Evolutionary conservation across 148 eudicot genomes (phyloP).

Genomic region (Rhododendron vialii): DNA sequence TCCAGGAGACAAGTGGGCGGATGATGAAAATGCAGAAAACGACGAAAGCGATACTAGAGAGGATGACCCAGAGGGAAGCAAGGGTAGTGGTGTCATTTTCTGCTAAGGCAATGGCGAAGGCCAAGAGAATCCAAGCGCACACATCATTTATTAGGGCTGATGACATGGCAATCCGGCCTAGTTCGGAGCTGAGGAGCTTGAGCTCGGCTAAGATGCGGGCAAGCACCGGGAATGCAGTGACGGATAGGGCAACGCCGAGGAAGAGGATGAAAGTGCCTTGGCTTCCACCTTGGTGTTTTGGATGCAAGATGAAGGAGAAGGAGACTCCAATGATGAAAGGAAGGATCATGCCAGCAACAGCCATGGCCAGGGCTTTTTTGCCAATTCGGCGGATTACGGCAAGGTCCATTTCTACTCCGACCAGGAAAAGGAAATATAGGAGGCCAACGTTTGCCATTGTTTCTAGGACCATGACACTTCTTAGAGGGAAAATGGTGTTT

Average conservation of each 20-base stretch:
- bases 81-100: conserved; percentile 30
- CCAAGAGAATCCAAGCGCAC: conserved; percentile 63
- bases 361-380: conserved; percentile 49
- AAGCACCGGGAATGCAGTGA: conserved; percentile 69
- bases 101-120: conserved; percentile 61
- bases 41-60: conserved; percentile 40
- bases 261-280: conserved; percentile 51
- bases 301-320: conserved; percentile 32
- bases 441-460: conserved; percentile 77
- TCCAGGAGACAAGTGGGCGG: conserved; percentile 45
- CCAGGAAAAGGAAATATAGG: conserved; percentile 61
- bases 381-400: conserved; percentile 43
- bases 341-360: conserved; percentile 56
- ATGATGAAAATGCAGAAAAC: conserved; percentile 36
- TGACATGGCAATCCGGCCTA: conserved; percentile 71
- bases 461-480: conserved; percentile 66
- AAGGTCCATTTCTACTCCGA: conserved; percentile 68
- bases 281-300: not conserved
- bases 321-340: conserved; percentile 51
- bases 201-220: conserved; percentile 76
- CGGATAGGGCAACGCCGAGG: conserved; percentile 59
- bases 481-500: conserved; percentile 41
- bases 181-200: conserved; percentile 58
- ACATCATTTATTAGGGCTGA: conserved; percentile 66
- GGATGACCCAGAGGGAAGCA: conserved; percentile 54